Conservation (phyloP, 2,329 filamentous ascomycete species). For the Aspergillus pseudonomiae region DNA sequence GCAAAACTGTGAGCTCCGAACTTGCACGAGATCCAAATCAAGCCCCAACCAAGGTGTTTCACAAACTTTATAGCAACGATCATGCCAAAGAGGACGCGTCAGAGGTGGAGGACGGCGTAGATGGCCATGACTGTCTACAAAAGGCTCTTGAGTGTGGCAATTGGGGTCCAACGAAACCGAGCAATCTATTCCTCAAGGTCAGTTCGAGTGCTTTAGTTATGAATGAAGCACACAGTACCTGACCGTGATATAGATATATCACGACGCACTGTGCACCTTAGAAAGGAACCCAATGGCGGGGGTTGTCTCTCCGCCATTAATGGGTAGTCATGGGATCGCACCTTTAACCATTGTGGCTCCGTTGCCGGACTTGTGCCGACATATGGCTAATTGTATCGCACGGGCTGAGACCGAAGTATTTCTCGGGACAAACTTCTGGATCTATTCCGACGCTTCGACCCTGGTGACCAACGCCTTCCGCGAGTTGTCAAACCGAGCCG, state of each 20-base stretch:
- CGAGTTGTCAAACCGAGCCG: constrained; percentile 69
- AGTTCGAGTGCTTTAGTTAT: neutral
- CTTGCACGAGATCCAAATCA: constrained; percentile 57
- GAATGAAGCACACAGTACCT: neutral
- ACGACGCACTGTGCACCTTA: constrained; percentile 59
- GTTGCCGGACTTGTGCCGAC: constrained; percentile 70
- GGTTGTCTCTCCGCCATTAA: constrained; percentile 60
- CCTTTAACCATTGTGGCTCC: constrained; percentile 71
- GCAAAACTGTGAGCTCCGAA: constrained; percentile 60
- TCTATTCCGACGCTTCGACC: constrained; percentile 66
- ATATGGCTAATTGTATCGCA: constrained; percentile 76
- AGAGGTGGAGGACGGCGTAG: constrained; percentile 20
- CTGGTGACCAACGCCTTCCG: constrained; percentile 69
- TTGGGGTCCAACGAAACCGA: constrained; percentile 67
- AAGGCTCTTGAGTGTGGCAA: constrained; percentile 64
- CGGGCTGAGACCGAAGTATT: constrained; percentile 73
- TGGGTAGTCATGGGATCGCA: constrained; percentile 64
- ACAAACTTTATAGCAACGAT: constrained; percentile 56
- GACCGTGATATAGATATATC: constrained; percentile 55
- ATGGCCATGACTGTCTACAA: constrained; percentile 50
- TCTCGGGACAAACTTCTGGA: constrained; percentile 77
- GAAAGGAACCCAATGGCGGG: constrained; percentile 46
- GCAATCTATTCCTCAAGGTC: constrained; percentile 67
- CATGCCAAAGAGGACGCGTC: constrained; percentile 29
- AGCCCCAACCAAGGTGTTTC: constrained; percentile 58